Conservation (phyloP, 164 flowering plant species). For the Vitis cinerea region DNA sequence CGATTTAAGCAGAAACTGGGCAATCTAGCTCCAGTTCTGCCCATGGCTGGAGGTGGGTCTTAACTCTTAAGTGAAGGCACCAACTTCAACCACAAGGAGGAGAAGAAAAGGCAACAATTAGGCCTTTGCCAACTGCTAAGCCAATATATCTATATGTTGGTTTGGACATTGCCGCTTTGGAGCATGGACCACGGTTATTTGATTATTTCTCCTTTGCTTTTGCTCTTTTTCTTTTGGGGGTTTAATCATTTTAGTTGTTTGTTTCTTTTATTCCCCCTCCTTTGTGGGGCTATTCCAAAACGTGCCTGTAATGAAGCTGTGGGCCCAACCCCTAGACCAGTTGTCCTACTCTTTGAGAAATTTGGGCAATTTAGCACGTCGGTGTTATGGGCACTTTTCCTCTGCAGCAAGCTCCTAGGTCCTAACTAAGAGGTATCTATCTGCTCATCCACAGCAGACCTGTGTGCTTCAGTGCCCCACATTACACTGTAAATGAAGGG, state of each 20-base stretch:
- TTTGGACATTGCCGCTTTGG: background rate
- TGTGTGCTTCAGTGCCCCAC: too few species aligned
- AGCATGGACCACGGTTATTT: background rate
- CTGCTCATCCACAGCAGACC: too few species aligned
- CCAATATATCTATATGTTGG: conserved; percentile 10
- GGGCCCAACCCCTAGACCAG: conserved; percentile 18
- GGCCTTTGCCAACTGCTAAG: background rate
- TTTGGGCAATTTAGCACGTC: background rate
- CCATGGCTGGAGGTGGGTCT: conserved; percentile 29
- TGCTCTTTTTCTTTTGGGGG: conserved; percentile 1
- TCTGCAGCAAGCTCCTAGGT: too few species aligned
- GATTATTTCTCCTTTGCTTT: background rate
- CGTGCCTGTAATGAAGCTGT: conserved; percentile 45
- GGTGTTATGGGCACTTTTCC: too few species aligned
- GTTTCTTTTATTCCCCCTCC: conserved; percentile 9
- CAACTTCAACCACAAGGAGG: conserved; percentile 2
- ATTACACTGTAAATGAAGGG: too few species aligned
- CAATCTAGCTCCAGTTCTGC: conserved; percentile 37
- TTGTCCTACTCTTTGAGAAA: background rate
- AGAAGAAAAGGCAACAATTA: conserved; percentile 4
- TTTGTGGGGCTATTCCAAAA: conserved; percentile 25
- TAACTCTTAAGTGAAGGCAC: too few species aligned
- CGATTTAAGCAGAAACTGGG: conserved; percentile 59
- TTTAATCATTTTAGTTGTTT: conserved; percentile 16
- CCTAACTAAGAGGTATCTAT: too few species aligned